Conservation (phyloP, 352 stramenopile genomes). For the Nothophytophthora sp. region DNA sequence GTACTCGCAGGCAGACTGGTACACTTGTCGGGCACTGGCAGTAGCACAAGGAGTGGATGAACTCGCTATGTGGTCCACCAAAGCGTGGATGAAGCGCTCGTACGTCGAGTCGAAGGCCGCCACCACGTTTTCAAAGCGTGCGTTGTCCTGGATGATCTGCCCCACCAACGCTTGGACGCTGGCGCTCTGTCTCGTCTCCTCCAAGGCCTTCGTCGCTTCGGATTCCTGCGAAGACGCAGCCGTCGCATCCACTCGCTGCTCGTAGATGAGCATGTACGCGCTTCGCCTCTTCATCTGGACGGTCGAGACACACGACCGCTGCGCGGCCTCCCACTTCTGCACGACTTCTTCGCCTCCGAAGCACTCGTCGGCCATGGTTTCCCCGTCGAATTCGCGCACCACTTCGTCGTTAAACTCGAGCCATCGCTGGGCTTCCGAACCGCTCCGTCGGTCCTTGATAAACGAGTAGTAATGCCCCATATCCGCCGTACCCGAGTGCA, state of each 20-base stretch:
- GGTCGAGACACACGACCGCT: constrained; percentile 22
- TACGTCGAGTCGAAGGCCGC: constrained; percentile 38
- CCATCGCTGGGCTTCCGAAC: constrained; percentile 45
- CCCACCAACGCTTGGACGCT: constrained; percentile 20
- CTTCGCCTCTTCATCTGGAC: constrained; percentile 68
- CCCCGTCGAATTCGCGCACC: constrained; percentile 82
- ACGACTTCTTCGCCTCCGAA: constrained; percentile 89
- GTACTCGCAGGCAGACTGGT: constrained; percentile 33
- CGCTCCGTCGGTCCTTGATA: constrained; percentile 80
- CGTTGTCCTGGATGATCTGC: constrained; percentile 30
- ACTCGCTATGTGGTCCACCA: constrained; percentile 14
- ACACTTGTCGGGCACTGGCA: constrained; percentile 8
- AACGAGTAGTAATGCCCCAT: constrained; percentile 96
- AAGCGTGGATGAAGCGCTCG: constrained; percentile 20
- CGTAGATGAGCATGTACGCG: constrained; percentile 84
- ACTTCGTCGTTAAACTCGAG: constrained; percentile 93
- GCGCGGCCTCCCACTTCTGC: constrained; percentile 48
- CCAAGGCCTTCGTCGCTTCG: not conserved
- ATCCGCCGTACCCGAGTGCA: constrained; percentile 92
- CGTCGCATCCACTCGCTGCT: constrained; percentile 23
- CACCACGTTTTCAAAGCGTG: constrained; percentile 31
- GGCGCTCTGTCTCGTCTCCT: constrained; percentile 4
- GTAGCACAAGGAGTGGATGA: not conserved
- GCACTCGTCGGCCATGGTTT: constrained; percentile 81
- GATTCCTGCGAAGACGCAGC: not conserved